Base-by-base conservation (phyloP, 2,329 filamentous ascomycete genomes). In the Bipolaris oryzae region DNA sequence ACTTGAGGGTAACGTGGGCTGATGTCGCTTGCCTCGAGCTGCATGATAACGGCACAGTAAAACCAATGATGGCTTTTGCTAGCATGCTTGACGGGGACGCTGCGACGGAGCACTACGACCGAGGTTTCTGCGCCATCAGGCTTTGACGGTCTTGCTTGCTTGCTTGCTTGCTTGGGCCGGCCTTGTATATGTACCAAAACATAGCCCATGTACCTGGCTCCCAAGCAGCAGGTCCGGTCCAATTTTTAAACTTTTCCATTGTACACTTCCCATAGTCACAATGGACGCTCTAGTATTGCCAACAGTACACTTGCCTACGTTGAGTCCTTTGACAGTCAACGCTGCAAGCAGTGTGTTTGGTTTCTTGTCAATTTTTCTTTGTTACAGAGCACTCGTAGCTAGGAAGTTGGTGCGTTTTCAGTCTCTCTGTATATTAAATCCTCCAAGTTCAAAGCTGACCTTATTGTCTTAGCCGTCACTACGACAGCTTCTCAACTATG, bases 301-400 rank as follows among this genome's bases (percentile, higher is more conserved):
- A 9, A 42, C 28, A n/a, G 5, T 45, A 35, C 46, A 48, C 38
- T n/a, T 58, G 33, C 35, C 52, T 18, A 23, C 41, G 20, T 25
- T 61, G 13, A 57, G 48, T 38, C 49, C 56, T 16, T 42, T 53
- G 34, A 31, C 46, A 5, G 50, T 60, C 37, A 61, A 60, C 34
- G 50, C 53, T 43, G 53, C 56, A 20, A 57, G 56, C 43, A 59
- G 56, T 39, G 28, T 61, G 20, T 48, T 61, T 50, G 59, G 59
- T 25, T 52, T 61, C 28, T 28, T 61, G 21, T 61, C 59, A 15
- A 49, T 61, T 20, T 38, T 60, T 28, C 44, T 61, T n/a, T 60
- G 48, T 38, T 59, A 59, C 34, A 58, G 48, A 33, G 56, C 59
- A 11, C 43, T 61, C 5, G 53, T 59, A 10, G 50, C 56, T 10